Conservation (phyloP, 1,284 basidiomycete genomes). For the Phylloporus sp. region DNA sequence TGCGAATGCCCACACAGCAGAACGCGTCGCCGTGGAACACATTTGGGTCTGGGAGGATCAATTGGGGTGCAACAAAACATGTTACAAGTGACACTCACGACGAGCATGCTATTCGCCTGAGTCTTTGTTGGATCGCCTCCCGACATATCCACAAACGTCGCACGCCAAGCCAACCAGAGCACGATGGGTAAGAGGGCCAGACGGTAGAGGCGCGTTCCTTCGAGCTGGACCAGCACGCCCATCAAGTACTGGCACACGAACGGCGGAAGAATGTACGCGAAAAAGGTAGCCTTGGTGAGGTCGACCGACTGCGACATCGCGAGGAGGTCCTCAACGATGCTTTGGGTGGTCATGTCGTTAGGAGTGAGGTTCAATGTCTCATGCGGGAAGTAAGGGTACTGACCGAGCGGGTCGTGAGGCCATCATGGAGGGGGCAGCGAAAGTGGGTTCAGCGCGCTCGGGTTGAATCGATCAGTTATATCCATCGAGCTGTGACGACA, state of each 20-base stretch:
- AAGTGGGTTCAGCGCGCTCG: not conserved
- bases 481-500: not conserved
- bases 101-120: slow-evolving; percentile 1
- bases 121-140: slow-evolving; percentile 21
- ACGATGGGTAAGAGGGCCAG: slow-evolving; percentile 25
- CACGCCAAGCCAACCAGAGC: slow-evolving; percentile 28
- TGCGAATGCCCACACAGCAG: slow-evolving; percentile 2
- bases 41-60: not conserved
- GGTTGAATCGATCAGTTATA: slow-evolving; percentile 6
- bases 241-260: slow-evolving; percentile 30
- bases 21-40: not conserved
- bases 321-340: slow-evolving; percentile 4
- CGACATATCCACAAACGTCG: slow-evolving; percentile 26
- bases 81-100: not conserved
- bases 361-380: not conserved
- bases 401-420: slow-evolving; percentile 7
- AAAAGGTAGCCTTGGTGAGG: slow-evolving; percentile 14
- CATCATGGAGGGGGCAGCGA: slow-evolving; percentile 7
- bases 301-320: slow-evolving; percentile 7
- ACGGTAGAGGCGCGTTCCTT: slow-evolving; percentile 24
- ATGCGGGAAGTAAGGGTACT: slow-evolving; percentile 3
- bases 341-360: not conserved
- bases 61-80: not conserved
- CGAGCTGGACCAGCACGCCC: slow-evolving; percentile 32
- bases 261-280: slow-evolving; percentile 26